Base-by-base conservation (phyloP, 2,329 filamentous ascomycete species). In the Epicoccum sorghinum region DNA sequence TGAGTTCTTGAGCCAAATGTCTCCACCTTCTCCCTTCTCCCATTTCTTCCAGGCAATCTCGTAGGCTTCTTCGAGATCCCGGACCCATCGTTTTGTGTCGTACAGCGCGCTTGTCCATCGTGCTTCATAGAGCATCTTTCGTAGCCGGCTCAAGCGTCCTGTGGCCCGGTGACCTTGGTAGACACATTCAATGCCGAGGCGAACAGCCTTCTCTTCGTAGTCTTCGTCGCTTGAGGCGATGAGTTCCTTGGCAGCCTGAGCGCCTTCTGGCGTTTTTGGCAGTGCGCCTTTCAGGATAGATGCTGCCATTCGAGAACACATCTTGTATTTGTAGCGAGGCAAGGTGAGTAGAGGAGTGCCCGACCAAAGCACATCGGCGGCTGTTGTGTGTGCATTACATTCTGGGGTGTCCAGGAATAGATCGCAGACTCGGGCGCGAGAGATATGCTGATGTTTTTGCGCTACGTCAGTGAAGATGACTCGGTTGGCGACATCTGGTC, bases 271-370 rank as follows among this genome's bases (percentile, higher is more conserved):
- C 0, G 80, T 82, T 61, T 86, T 88, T 0, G 95, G 95, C 3
- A 99, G 78, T 0, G 95, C 95, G 13, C 95, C 95, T 60, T 87
- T 90, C 27, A 99, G 82, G 52, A 99, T 98, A 9, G 91, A 96
- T 6, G 95, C 93, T 6, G 93, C 95, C 89, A 99, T 99, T 48
- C 95, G 89, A 38, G 91, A 96, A 75, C 95, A 99, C 95, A 99
- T 99, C 77, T 99, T 99, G 78, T 97, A 97, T 45, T 89, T 85
- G 74, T 98, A 97, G 32, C 95, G 86, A 9, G 95, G 93, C 27
- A 95, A 81, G 0, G 95, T 99, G 25, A 99, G 81, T 22, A 99
- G 79, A 4, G 95, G 95, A 0, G 95, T 98, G 64, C 93, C 96
- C 47, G 90, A 96, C 95, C 95, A 99, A 6, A 99, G 81, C 1